These are phyloP conservation scores for Psilocybe sp. DNA, from an alignment of 768 basidiomycete genomes.

Conservation along the genomic window DNA sequence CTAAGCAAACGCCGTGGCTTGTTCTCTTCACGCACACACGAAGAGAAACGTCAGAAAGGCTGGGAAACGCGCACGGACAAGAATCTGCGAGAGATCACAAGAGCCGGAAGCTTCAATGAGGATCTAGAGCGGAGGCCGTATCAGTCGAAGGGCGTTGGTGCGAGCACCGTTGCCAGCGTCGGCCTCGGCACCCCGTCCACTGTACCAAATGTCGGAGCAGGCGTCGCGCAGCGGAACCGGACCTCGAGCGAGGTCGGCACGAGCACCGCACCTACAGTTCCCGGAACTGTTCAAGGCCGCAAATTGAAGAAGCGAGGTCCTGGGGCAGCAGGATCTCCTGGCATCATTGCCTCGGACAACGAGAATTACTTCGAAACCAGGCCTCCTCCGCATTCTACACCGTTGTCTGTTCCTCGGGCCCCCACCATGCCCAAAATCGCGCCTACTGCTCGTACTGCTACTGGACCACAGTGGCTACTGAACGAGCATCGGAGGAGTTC, in stretches of 20 bases:
- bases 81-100: constrained; percentile 17
- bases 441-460: neutral
- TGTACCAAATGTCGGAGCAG: neutral
- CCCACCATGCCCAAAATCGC: neutral
- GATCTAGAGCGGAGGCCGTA: constrained; percentile 1
- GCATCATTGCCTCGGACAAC: neutral
- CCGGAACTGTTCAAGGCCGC: neutral
- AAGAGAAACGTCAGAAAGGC: constrained; percentile 2
- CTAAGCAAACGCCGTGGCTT: neutral
- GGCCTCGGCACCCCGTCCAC: constrained; percentile 2
- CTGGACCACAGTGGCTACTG: neutral
- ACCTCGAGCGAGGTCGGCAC: constrained; percentile 14
- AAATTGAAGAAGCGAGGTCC: constrained; percentile 17
- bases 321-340: neutral
- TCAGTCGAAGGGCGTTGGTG: constrained; percentile 8
- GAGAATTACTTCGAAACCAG: neutral
- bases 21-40: no score
- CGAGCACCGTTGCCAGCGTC: constrained; percentile 4
- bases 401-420: neutral
- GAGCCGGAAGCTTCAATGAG: constrained; percentile 17
- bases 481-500: constrained; percentile 9
- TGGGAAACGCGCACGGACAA: constrained; percentile 25
- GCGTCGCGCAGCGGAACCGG: constrained; percentile 6
- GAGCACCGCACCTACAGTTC: neutral
- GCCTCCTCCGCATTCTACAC: neutral